Conservation (phyloP, 768 basidiomycete genomes). For the Mycena indigotica region DNA sequence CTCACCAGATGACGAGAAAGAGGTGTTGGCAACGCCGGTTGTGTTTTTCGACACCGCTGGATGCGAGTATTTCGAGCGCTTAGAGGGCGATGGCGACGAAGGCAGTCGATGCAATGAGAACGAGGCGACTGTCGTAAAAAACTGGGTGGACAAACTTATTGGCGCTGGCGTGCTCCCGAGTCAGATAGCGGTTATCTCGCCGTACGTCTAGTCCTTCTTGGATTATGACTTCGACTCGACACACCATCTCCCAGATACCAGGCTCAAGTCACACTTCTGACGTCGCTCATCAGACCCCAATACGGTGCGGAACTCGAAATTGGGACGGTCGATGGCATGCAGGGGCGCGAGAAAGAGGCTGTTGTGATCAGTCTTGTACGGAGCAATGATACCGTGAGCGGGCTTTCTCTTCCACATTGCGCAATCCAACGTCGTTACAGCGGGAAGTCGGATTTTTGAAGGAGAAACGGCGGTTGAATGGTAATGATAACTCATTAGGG, state of each 20-base stretch:
- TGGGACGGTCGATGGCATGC: conserved; percentile 95
- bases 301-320: conserved; percentile 78
- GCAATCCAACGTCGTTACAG: conserved; percentile 42
- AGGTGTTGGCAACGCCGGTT: conserved; percentile 73
- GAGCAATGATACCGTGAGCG: conserved; percentile 77
- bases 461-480: conserved; percentile 90
- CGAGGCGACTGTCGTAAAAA: conserved; percentile 82
- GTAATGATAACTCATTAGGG: conserved; percentile 47
- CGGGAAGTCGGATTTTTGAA: conserved; percentile 93
- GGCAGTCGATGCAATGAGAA: conserved; percentile 95
- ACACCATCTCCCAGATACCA: conserved; percentile 80
- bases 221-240: background rate
- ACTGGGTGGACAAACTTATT: conserved; percentile 82
- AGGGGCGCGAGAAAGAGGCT: conserved; percentile 94
- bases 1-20: conserved; percentile 69
- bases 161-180: conserved; percentile 39
- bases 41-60: conserved; percentile 95
- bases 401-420: too few relatives aligned
- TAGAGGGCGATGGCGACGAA: conserved; percentile 80
- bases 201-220: conserved; percentile 46
- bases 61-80: conserved; percentile 88
- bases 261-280: conserved; percentile 87
- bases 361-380: conserved; percentile 91
- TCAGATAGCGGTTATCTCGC: conserved; percentile 88
- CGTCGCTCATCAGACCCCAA: conserved; percentile 71